A percentile compares a stretch with the other conserved stretches of the same genome.
These are phyloP conservation scores for Batkoa obscura DNA, from an alignment of 371 early-diverging fungal species.

Conservation along the genomic window DNA sequence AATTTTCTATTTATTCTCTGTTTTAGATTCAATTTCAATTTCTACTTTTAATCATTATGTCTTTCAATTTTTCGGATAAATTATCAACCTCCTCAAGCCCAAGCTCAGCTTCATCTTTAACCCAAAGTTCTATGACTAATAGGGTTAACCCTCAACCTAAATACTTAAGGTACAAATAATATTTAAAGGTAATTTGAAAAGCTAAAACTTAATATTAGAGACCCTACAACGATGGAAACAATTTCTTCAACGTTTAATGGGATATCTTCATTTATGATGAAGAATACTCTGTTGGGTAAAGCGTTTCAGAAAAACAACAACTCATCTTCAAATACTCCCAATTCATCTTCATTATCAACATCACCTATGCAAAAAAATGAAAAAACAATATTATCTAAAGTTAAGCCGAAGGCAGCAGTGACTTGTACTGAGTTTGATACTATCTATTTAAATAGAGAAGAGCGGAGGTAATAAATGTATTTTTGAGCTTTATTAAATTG, in stretches of 20 bases:
- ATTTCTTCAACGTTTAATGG: conserved; percentile 4
- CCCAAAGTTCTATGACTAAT: not conserved
- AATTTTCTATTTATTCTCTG: too few relatives aligned
- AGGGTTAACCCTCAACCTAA: conserved; percentile 1
- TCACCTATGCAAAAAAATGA: not conserved
- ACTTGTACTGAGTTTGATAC: not conserved
- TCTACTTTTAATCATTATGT: too few relatives aligned
- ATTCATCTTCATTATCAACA: not conserved
- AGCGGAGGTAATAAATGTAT: not conserved
- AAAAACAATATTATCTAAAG: not conserved
- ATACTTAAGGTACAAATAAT: not conserved
- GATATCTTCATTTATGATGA: not conserved
- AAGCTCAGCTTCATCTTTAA: too few relatives aligned
- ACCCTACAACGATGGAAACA: conserved; percentile 3
- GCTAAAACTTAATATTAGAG: not conserved
- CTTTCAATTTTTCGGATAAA: too few relatives aligned
- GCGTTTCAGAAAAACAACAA: too few relatives aligned
- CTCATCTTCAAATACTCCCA: not conserved
- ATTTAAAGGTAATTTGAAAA: too few relatives aligned
- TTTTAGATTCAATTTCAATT: too few relatives aligned
- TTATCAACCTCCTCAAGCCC: too few relatives aligned
- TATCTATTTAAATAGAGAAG: not conserved
- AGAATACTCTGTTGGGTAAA: not conserved
- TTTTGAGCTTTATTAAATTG: not conserved
- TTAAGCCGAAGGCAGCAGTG: not conserved